A percentile compares a stretch with the other conserved stretches of the same genome.
Conservation (phyloP, 192 early-diverging fungal genomes). For the Funneliformis geosporum region DNA sequence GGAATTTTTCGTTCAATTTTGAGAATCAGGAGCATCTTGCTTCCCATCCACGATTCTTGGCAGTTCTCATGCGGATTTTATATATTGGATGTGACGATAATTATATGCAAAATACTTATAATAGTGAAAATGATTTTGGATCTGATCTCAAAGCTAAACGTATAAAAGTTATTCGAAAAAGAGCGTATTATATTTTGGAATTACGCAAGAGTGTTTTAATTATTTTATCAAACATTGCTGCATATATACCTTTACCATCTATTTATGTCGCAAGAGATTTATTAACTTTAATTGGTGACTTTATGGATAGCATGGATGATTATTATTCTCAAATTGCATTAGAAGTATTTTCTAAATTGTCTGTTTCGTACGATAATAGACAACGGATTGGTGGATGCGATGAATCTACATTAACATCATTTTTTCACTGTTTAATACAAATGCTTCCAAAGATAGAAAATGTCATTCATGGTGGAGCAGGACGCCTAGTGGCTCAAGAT, state of each 20-base stretch:
- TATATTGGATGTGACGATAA: constrained; percentile 23
- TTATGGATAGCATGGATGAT: constrained; percentile 52
- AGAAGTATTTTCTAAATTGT: constrained; percentile 63
- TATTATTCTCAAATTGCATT: constrained; percentile 64
- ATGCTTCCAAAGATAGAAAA: constrained; percentile 39
- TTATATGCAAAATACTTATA: not conserved
- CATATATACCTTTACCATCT: constrained; percentile 47
- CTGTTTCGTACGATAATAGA: constrained; percentile 58
- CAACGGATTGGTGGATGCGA: constrained; percentile 42
- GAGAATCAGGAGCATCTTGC: constrained; percentile 53
- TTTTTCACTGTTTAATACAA: constrained; percentile 41
- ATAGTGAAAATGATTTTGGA: too few species aligned
- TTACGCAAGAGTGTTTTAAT: constrained; percentile 66
- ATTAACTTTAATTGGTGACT: constrained; percentile 51
- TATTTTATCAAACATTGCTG: constrained; percentile 64
- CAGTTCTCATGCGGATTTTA: constrained; percentile 40
- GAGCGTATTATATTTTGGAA: constrained; percentile 52
- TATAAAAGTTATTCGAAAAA: constrained; percentile 11
- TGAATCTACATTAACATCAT: constrained; percentile 36
- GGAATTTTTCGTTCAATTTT: constrained; percentile 58
- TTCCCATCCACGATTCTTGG: constrained; percentile 47
- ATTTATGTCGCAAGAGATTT: constrained; percentile 43
- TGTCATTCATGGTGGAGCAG: constrained; percentile 22
- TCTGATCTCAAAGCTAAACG: not conserved
- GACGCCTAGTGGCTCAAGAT: constrained; percentile 35